A percentile compares a stretch with the other conserved stretches of the same genome.
These are phyloP conservation scores for Pythium utonaiense DNA, from an alignment of 352 stramenopile genomes.

Conservation along the genomic window DNA sequence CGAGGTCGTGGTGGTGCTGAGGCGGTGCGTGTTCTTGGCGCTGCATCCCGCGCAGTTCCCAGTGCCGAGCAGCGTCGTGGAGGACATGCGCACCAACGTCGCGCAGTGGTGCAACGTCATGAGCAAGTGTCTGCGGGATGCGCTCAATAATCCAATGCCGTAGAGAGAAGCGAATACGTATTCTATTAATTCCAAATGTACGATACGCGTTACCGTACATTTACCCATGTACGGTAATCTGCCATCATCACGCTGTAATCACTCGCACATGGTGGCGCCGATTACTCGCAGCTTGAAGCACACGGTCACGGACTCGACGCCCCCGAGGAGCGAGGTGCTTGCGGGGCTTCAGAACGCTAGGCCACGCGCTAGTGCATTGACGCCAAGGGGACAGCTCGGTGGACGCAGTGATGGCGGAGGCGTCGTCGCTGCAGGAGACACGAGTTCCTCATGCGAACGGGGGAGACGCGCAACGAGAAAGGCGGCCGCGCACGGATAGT, in stretches of 20 bases:
- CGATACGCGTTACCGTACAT: too few relatives aligned
- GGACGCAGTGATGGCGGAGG: too few relatives aligned
- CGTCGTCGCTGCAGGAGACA: too few relatives aligned
- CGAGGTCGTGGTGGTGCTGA: conserved; percentile 1
- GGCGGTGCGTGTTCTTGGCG: background rate
- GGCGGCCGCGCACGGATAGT: too few relatives aligned
- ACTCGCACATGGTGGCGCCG: background rate
- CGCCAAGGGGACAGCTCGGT: too few relatives aligned
- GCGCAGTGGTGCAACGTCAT: background rate
- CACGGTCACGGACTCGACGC: too few relatives aligned
- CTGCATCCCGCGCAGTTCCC: conserved; percentile 2
- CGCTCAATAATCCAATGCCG: background rate
- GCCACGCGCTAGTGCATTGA: too few relatives aligned
- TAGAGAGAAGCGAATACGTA: background rate
- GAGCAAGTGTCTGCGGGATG: background rate
- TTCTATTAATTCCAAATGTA: background rate
- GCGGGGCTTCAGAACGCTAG: too few relatives aligned
- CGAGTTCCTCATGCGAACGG: too few relatives aligned
- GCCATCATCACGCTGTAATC: background rate
- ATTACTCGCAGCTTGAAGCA: too few relatives aligned
- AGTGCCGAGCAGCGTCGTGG: background rate
- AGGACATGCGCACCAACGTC: conserved; percentile 1
- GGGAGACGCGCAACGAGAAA: too few relatives aligned
- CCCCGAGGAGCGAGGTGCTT: too few relatives aligned
- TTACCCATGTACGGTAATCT: background rate